Conservation (phyloP, 441 rosid genomes). For the Melastoma candidum region DNA sequence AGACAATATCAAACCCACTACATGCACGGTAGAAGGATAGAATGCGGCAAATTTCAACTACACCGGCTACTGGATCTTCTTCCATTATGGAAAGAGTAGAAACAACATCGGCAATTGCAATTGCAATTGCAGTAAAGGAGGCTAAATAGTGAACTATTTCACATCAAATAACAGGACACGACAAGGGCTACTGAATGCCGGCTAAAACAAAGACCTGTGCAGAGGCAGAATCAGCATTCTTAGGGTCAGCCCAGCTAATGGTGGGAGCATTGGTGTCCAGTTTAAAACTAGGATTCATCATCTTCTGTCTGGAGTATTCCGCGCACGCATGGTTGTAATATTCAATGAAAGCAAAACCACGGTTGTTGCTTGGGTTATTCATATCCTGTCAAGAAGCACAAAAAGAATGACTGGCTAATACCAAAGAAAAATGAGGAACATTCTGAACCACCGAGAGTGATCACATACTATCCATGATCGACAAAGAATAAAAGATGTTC, state of each 20-base stretch:
- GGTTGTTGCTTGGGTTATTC: conserved; percentile 60
- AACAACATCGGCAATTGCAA: background rate
- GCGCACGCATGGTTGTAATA: conserved; percentile 94
- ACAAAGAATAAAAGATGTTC: conserved; percentile 1
- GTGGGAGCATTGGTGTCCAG: conserved; percentile 91
- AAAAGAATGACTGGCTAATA: background rate
- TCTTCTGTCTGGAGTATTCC: conserved; percentile 78
- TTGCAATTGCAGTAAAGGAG: too few relatives aligned
- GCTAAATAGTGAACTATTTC: too few relatives aligned
- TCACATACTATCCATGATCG: background rate
- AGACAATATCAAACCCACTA: too few relatives aligned
- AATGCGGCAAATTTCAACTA: too few relatives aligned
- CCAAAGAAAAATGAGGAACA: conserved; percentile 4
- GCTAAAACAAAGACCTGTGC: conserved; percentile 48
- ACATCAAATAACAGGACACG: too few relatives aligned
- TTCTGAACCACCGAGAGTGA: too few relatives aligned
- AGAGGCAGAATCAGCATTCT: conserved; percentile 75
- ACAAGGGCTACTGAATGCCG: too few relatives aligned
- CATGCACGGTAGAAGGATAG: too few relatives aligned
- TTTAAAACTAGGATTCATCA: conserved; percentile 72
- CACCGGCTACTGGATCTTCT: too few relatives aligned
- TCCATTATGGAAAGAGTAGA: too few relatives aligned
- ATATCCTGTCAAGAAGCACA: conserved; percentile 48
- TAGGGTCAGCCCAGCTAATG: conserved; percentile 98
- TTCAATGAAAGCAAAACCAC: conserved; percentile 91